Evolutionary conservation across 352 stramenopile genomes (phyloP), one percentile per base, ranked within the genome.

Genomic region (Pythium periplocum): DNA sequence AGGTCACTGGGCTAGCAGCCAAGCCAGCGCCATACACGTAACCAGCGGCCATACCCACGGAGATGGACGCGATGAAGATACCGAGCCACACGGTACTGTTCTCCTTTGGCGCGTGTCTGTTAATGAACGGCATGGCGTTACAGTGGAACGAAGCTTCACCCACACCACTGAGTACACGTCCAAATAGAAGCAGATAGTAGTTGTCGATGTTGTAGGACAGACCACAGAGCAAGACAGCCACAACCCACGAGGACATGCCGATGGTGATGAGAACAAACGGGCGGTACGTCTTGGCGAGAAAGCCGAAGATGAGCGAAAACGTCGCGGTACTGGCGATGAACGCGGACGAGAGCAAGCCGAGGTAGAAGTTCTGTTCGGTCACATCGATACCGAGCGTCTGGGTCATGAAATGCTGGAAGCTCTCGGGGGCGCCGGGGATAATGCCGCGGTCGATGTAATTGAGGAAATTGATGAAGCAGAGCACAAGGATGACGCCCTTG

Each of bases 251-350:
- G 6, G 62, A 66, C 37, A 94, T 71, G 31, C 90, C 86, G 1
- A 76, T 43, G 6, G 71, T 60, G 17, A 95, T 86, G 26, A 97
- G 59, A 10, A 57, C 62, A 61, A 97, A 97, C 17, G 84, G 87
- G 41, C 73, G 62, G 40, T 80, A 72, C 10, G 61, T 77, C 46
- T 90, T 74, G 17, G 90, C 78, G 37, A 92, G 76, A 48, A 95
- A 86, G 7, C 76, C 78, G 44, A 91, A 93, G n/a, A 92, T 55
- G 6, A 97, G 43, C 31, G 83, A 86, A 33, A 78, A 74, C 30
- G 95, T 39, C n/a, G 69, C 76, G 55, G 94, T 96, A 42, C 87
- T 88, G 38, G 91, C 67, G 44, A 97, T 97, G 60, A 97, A 97
- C 11, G 82, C 61, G 32, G 81, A 92, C 57, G 86, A 69, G 10